Percentiles rank a stretch among this genome's conserved stretches.
Evolutionary conservation across 352 stramenopile genomes (phyloP).

Genomic region (Aphanomyces invadans): DNA sequence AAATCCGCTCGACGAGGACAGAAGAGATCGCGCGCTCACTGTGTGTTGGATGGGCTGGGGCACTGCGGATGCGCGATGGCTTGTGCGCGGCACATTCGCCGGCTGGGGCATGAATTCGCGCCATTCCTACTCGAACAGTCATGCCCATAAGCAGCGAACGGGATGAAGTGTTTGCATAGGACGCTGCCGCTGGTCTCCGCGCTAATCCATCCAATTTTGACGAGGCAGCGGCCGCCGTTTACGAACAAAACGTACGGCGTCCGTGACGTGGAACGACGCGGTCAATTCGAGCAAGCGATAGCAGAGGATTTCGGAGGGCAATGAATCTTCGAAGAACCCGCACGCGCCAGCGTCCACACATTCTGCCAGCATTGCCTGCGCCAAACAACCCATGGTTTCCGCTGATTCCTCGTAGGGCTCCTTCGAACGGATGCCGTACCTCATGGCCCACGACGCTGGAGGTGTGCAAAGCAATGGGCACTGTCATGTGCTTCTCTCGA

Average conservation of each 20-base stretch:
- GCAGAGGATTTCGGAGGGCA: slow-evolving; percentile 2
- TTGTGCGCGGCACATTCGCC: too few species aligned
- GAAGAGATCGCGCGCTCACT: not conserved
- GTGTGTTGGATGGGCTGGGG: not conserved
- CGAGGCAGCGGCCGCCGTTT: not conserved
- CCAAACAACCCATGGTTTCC: too few species aligned
- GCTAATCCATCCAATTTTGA: too few species aligned
- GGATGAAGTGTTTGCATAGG: too few species aligned
- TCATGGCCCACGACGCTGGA: not conserved
- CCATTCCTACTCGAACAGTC: not conserved
- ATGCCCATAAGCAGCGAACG: too few species aligned
- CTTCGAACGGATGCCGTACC: too few species aligned
- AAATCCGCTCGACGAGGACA: not conserved
- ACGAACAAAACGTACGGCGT: not conserved
- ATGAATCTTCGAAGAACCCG: slow-evolving; percentile 10
- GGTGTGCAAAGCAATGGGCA: not conserved
- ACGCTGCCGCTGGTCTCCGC: too few species aligned
- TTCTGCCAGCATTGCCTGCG: slow-evolving; percentile 1
- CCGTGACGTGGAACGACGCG: not conserved
- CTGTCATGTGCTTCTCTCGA: not conserved
- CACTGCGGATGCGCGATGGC: too few species aligned
- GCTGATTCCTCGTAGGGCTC: too few species aligned
- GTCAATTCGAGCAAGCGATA: slow-evolving; percentile 11
- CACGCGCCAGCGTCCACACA: slow-evolving; percentile 9
- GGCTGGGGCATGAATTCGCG: not conserved